Evolutionary conservation across 2,329 filamentous ascomycete genomes (phyloP).

Genomic region (Aspergillus awamori): DNA sequence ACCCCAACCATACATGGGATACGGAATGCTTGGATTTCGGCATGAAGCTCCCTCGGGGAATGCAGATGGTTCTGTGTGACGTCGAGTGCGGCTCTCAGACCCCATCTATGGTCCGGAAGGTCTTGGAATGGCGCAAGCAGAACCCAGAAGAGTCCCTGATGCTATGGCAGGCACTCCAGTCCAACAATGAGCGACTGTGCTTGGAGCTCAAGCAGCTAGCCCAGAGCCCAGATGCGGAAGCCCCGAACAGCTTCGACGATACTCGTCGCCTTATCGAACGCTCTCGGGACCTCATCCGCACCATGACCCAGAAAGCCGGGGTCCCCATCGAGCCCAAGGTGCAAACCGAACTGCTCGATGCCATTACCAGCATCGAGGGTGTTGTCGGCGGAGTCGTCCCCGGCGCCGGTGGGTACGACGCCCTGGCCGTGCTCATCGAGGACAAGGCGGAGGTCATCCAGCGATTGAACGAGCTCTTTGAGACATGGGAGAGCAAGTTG

Average conservation of each 20-base stretch:
- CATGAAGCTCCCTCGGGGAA: conserved; percentile 70
- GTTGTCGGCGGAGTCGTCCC: conserved; percentile 92
- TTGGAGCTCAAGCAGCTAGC: conserved; percentile 60
- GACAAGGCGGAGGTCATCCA: conserved; percentile 68
- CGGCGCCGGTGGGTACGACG: conserved; percentile 92
- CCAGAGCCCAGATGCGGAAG: conserved; percentile 47
- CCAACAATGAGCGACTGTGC: conserved; percentile 71
- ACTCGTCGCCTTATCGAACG: conserved; percentile 55
- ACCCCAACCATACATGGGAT: conserved; percentile 67
- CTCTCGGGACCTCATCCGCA: conserved; percentile 65
- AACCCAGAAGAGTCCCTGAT: conserved; percentile 61
- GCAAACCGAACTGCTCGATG: conserved; percentile 84
- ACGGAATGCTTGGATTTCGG: conserved; percentile 71
- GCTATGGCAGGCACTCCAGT: conserved; percentile 77
- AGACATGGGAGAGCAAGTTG: conserved; percentile 61
- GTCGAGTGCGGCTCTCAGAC: conserved; percentile 94
- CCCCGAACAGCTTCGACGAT: conserved; percentile 53
- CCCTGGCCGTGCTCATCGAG: conserved; percentile 75
- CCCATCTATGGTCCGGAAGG: conserved; percentile 91
- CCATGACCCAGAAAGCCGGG: conserved; percentile 72
- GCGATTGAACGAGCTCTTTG: conserved; percentile 64
- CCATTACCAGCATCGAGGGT: conserved; percentile 69
- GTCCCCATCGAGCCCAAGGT: conserved; percentile 87
- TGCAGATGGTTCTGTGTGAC: conserved; percentile 89
- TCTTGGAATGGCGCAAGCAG: conserved; percentile 76